Percentiles rank a stretch among this genome's conserved stretches.
phyloP scores from a whole-genome alignment of 176 grass and related monocot species.

The Musa acuminata region DNA sequence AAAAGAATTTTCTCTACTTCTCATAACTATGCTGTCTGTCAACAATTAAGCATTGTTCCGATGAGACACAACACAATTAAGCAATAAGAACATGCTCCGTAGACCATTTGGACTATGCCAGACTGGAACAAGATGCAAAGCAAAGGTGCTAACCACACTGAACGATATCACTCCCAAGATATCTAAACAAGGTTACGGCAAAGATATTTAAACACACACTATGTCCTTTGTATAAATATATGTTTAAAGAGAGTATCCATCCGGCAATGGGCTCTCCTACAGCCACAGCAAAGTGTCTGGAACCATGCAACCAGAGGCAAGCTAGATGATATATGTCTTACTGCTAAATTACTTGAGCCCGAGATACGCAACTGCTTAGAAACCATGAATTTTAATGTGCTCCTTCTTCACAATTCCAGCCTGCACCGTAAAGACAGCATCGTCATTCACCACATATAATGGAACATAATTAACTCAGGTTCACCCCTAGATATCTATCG shows the following conservation, averaged over 20 bases:
- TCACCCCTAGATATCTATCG: not conserved
- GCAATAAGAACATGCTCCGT: too few relatives aligned
- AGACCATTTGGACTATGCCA: too few relatives aligned
- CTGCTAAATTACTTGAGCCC: not conserved
- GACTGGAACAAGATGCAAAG: too few relatives aligned
- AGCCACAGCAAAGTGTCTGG: not conserved
- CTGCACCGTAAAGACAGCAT: not conserved
- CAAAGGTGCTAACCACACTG: too few relatives aligned
- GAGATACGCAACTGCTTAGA: constrained; percentile 29
- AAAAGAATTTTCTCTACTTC: too few relatives aligned
- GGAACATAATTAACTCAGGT: too few relatives aligned
- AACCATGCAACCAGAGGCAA: not conserved
- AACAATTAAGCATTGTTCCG: too few relatives aligned
- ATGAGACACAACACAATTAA: too few relatives aligned
- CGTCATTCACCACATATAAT: not conserved
- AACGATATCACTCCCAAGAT: not conserved
- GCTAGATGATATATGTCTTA: constrained; percentile 13
- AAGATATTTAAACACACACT: not conserved
- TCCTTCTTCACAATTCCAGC: constrained; percentile 74
- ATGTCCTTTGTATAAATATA: not conserved
- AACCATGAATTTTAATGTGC: constrained; percentile 72
- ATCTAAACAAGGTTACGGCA: not conserved
- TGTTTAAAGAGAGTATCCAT: not conserved
- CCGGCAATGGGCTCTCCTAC: not conserved
- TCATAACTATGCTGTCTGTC: too few relatives aligned